Evolutionary conservation across 1,284 basidiomycete genomes (phyloP).

Genomic region (Cronartium quercuum): DNA sequence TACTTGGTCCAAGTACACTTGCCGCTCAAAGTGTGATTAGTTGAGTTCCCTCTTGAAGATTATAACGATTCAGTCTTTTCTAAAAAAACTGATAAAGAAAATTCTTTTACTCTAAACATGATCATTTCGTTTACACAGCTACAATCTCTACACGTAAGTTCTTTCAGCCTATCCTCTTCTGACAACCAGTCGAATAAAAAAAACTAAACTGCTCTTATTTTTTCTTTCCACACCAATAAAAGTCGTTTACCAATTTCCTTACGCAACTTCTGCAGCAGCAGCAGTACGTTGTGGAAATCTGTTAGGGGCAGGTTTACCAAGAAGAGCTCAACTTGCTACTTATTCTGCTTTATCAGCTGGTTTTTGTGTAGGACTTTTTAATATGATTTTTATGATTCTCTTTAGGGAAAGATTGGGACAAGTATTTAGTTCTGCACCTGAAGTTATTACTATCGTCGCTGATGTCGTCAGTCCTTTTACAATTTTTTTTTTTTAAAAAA

Average conservation of each 20-base stretch:
- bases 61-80: neutral
- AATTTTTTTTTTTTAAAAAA: neutral
- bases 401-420: slow-evolving; percentile 1
- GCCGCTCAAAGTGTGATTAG: slow-evolving; percentile 55
- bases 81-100: neutral
- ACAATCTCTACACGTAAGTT: slow-evolving; percentile 7
- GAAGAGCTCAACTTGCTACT: neutral
- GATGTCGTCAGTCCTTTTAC: slow-evolving; percentile 9
- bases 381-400: neutral
- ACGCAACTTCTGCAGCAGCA: slow-evolving; percentile 68
- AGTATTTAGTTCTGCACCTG: slow-evolving; percentile 17
- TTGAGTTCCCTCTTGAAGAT: slow-evolving; percentile 50
- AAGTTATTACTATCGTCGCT: slow-evolving; percentile 10
- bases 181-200: neutral
- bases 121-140: neutral
- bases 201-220: neutral
- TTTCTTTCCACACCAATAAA: slow-evolving; percentile 44
- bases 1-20: slow-evolving; percentile 52
- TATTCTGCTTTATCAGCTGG: neutral
- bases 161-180: neutral
- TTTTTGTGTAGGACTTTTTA: slow-evolving; percentile 2
- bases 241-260: slow-evolving; percentile 77
- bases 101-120: neutral
- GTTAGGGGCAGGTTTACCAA: neutral
- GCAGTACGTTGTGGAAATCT: slow-evolving; percentile 63